Conservation (phyloP, 2,329 filamentous ascomycete species). For the Calycina herbarum region DNA sequence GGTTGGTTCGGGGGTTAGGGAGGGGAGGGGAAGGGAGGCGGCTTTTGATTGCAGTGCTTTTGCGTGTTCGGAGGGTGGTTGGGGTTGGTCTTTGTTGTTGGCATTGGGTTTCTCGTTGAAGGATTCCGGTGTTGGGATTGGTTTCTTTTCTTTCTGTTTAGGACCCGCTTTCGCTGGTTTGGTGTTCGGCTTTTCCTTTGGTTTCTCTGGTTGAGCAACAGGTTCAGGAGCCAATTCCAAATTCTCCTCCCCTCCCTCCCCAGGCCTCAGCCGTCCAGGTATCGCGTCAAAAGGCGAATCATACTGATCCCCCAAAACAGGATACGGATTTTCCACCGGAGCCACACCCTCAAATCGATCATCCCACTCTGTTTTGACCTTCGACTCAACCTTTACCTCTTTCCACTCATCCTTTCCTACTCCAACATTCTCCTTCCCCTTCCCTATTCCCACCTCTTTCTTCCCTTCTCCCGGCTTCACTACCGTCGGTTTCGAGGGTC, state of each 20-base stretch:
- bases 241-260: neutral
- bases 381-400: neutral
- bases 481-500: neutral
- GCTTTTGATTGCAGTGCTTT: neutral
- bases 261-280: conserved; percentile 12
- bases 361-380: conserved; percentile 1
- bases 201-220: conserved; percentile 2
- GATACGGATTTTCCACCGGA: conserved; percentile 13
- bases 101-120: neutral
- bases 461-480: neutral
- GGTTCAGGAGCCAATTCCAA: neutral
- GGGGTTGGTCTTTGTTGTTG: neutral
- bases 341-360: conserved; percentile 3
- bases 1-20: no score
- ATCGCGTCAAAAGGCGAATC: conserved; percentile 18
- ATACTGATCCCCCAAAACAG: conserved; percentile 12
- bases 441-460: neutral
- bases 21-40: neutral
- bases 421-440: neutral
- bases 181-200: neutral
- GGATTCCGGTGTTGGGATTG: neutral
- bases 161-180: neutral
- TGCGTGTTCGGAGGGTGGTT: neutral
- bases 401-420: neutral
- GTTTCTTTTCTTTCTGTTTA: neutral